Base-by-base conservation (phyloP, 768 basidiomycete species). In the Leccinum boreale region DNA sequence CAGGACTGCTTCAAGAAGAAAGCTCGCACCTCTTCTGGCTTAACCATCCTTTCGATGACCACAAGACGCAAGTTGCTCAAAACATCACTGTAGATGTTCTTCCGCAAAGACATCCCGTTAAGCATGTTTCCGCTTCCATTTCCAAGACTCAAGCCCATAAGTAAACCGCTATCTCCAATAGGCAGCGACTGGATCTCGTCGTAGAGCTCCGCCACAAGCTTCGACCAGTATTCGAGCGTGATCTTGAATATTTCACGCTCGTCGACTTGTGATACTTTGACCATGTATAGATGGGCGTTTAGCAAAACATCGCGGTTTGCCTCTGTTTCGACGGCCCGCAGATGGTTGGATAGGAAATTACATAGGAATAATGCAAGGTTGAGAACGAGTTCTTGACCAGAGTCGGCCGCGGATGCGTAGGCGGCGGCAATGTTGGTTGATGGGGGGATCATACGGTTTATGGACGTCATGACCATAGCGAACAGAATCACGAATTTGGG, bases 221-320 rank as follows among this genome's bases (percentile, higher is more conserved):
- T 94, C 55, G 86, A 73, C 93, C 97, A 99, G 76, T 98, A 99
- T 70, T 98, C 97, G 67, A 98, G 76, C 65, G 96, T 97, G 67
- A 99, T 97, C 77, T 99, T 99, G 86, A 98, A 98, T 62, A 99
- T 90, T 73, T 99, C 97, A 52, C 96, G 87, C 70, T 99, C 97
- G 66, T 99, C 96, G 35, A 99, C 97, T 64, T 94, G 94, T 0
- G 93, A 95, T 36, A 99, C 87, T 75, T 98, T 98, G 70, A 98
- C 92, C 85, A 99, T 93, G 75, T 98, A 99, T 28, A 96, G 78
- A 73, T 99, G 96, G 0, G 96, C 95, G 69, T 98, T 99, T 53
- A 98, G 83, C 26, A 99, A 80, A 0, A 98, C 89, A 65, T 96
- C 94, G 50, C 91, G 92, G 69, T 96, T 91, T 46, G 83, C 75